A percentile compares a stretch with the other conserved stretches of the same genome.
phyloP scores from a whole-genome alignment of 2,329 filamentous ascomycete species.

The Scortechinia acanthostroma region DNA sequence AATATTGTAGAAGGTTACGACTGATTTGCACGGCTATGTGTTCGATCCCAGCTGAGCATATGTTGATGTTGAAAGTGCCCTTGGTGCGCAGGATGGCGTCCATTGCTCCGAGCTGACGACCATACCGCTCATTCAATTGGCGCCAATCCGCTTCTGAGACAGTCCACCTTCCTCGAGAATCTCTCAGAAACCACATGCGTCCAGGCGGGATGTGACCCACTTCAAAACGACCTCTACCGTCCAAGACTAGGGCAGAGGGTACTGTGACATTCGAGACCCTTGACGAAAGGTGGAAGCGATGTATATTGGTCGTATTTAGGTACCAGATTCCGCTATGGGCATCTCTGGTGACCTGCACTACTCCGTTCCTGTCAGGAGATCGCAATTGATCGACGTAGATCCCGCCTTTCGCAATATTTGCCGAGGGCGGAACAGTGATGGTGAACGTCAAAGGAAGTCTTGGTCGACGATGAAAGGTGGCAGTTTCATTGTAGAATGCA shows the following conservation, averaged over 20 bases:
- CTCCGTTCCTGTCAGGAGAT: conserved; percentile 37
- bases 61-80: conserved; percentile 30
- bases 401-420: conserved; percentile 35
- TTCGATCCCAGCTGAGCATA: conserved; percentile 7
- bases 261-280: conserved; percentile 6
- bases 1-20: conserved; percentile 46
- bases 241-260: neutral
- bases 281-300: conserved; percentile 18
- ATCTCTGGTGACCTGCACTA: conserved; percentile 25
- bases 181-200: neutral
- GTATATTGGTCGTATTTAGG: conserved; percentile 29
- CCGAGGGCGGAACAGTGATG: neutral
- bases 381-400: conserved; percentile 37
- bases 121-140: conserved; percentile 19
- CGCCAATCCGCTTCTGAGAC: conserved; percentile 8
- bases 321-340: conserved; percentile 15
- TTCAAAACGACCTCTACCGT: neutral
- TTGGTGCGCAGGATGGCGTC: conserved; percentile 39
- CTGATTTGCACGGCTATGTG: conserved; percentile 40
- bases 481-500: conserved; percentile 1
- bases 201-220: no score
- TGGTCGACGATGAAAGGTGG: neutral
- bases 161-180: neutral
- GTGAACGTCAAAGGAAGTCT: neutral
- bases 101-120: conserved; percentile 38